These are phyloP conservation scores for Cladophialophora psammophila DNA, from an alignment of 2,329 filamentous ascomycete species.

Conservation along the genomic window DNA sequence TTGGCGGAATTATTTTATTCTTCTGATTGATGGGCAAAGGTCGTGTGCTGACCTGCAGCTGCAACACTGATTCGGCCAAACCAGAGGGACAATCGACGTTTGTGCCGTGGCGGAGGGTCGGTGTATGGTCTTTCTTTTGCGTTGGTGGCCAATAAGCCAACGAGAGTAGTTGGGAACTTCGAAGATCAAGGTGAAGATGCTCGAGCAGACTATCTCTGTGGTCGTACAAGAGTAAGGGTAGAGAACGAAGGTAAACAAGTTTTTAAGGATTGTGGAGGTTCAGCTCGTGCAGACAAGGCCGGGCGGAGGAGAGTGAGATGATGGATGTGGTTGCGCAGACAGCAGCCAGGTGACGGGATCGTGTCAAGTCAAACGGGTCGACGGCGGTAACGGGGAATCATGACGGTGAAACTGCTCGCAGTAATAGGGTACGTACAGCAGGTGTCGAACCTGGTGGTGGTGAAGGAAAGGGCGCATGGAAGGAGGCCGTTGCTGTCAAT, in stretches of 20 bases:
- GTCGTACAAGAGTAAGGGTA: slow-evolving; percentile 4
- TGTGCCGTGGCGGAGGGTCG: slow-evolving; percentile 5
- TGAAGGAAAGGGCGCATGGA: slow-evolving; percentile 18
- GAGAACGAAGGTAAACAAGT: slow-evolving; percentile 20
- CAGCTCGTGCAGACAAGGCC: slow-evolving; percentile 27
- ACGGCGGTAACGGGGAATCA: slow-evolving; percentile 3
- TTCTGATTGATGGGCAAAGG: slow-evolving; percentile 14
- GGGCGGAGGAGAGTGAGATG: slow-evolving; percentile 9
- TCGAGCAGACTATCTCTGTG: neutral
- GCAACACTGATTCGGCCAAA: slow-evolving; percentile 24
- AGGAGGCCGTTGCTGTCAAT: slow-evolving; percentile 9
- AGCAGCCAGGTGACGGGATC: slow-evolving; percentile 18
- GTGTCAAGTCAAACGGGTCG: slow-evolving; percentile 22
- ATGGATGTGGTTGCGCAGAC: slow-evolving; percentile 27
- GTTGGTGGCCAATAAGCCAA: neutral
- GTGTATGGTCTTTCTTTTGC: neutral
- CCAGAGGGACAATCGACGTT: slow-evolving; percentile 11
- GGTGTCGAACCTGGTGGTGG: neutral
- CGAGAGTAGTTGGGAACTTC: neutral
- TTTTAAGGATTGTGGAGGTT: slow-evolving; percentile 26
- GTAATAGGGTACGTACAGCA: slow-evolving; percentile 4
- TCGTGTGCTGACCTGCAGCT: slow-evolving; percentile 32
- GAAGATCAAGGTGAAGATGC: slow-evolving; percentile 7
- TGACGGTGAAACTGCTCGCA: slow-evolving; percentile 1
- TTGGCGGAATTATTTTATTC: slow-evolving; percentile 9